Conservation (phyloP, 1,284 basidiomycete genomes). For the Stereum hirsutum region DNA sequence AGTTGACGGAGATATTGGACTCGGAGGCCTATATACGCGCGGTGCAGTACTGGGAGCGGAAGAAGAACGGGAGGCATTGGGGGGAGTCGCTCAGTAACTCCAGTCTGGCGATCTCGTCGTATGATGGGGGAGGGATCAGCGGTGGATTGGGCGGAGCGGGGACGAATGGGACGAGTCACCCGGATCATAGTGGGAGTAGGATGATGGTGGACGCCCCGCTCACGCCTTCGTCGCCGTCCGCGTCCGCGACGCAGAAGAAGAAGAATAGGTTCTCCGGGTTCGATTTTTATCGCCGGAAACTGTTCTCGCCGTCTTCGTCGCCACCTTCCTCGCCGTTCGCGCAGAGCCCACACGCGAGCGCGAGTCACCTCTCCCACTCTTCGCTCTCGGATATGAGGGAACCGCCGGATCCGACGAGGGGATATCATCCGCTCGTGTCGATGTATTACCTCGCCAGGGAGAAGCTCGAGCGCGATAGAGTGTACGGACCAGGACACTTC, state of each 20-base stretch:
- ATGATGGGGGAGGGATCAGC: slow-evolving; percentile 21
- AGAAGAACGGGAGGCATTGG: slow-evolving; percentile 40
- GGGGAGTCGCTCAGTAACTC: slow-evolving; percentile 54
- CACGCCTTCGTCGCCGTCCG: slow-evolving; percentile 15
- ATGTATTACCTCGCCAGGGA: slow-evolving; percentile 96
- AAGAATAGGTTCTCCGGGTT: slow-evolving; percentile 81
- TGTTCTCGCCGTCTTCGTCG: slow-evolving; percentile 69
- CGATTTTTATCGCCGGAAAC: slow-evolving; percentile 89
- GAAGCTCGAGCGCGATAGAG: slow-evolving; percentile 88
- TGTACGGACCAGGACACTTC: slow-evolving; percentile 92
- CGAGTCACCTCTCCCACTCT: slow-evolving; percentile 38
- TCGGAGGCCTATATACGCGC: slow-evolving; percentile 74
- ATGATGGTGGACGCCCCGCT: neutral
- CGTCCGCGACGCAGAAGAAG: slow-evolving; percentile 44
- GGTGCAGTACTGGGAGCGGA: slow-evolving; percentile 72
- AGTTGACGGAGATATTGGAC: slow-evolving; percentile 66
- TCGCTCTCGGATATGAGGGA: slow-evolving; percentile 40
- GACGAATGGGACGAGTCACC: neutral
- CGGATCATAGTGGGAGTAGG: no score
- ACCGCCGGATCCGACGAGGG: slow-evolving; percentile 76
- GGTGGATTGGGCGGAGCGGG: neutral
- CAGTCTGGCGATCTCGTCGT: slow-evolving; percentile 51
- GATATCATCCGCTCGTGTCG: slow-evolving; percentile 91
- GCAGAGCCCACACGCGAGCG: slow-evolving; percentile 46
- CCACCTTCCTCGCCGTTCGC: slow-evolving; percentile 36